Evolutionary conservation across 768 basidiomycete genomes (phyloP).

Genomic region (Paxillus ammoniavirescens): DNA sequence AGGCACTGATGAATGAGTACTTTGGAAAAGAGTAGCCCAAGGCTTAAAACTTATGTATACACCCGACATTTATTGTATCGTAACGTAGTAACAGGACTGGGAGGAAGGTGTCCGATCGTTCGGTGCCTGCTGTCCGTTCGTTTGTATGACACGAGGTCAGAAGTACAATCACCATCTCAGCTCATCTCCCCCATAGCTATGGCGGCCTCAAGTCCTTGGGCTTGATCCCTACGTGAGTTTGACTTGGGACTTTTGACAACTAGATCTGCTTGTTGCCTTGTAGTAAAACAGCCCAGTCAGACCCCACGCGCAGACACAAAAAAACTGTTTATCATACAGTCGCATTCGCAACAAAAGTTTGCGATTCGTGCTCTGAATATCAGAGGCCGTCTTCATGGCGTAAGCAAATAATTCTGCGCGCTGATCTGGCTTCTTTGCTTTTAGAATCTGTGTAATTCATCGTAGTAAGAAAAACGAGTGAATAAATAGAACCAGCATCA

Average conservation of each 20-base stretch:
- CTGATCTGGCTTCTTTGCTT: conserved; percentile 77
- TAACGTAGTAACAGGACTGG: not conserved
- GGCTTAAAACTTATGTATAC: conserved; percentile 10
- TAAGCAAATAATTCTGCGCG: conserved; percentile 74
- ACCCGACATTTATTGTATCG: conserved; percentile 7
- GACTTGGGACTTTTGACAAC: conserved; percentile 64
- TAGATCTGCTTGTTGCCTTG: conserved; percentile 79
- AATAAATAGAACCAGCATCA: not conserved
- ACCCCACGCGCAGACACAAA: not conserved
- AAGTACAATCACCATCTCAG: conserved; percentile 1
- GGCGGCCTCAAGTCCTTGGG: conserved; percentile 14
- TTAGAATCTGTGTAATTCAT: conserved; percentile 55
- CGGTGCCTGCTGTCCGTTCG: not conserved
- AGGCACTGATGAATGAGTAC: conserved; percentile 80
- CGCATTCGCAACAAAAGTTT: conserved; percentile 82
- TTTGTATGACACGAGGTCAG: not conserved
- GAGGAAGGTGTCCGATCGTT: too few relatives aligned
- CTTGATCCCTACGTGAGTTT: conserved; percentile 20
- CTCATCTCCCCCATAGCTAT: conserved; percentile 12
- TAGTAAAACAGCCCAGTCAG: not conserved
- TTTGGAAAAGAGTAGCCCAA: conserved; percentile 40
- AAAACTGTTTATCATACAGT: conserved; percentile 52
- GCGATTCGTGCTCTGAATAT: conserved; percentile 70
- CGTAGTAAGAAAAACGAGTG: not conserved
- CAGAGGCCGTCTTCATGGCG: conserved; percentile 69